A percentile compares a stretch with the other conserved stretches of the same genome.
Conservation (phyloP, 1,139 yeast genomes). For the Kodamaea suecica region DNA sequence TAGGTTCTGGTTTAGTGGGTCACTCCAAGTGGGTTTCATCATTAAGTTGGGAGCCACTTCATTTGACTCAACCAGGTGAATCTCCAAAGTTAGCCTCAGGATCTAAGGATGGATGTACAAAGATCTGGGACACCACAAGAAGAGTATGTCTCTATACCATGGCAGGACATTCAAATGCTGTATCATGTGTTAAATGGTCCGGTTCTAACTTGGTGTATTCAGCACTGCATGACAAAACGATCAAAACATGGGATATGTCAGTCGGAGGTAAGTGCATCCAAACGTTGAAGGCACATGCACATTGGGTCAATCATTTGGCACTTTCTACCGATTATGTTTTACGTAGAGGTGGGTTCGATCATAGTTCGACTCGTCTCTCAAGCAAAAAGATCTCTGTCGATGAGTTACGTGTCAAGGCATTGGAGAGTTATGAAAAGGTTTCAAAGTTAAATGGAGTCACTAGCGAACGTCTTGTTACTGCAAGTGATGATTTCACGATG, state of each 20-base stretch:
- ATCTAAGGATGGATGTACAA: slow-evolving; percentile 87
- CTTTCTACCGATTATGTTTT: slow-evolving; percentile 86
- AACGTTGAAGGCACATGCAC: slow-evolving; percentile 85
- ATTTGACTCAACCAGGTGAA: slow-evolving; percentile 62
- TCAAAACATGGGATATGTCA: slow-evolving; percentile 83
- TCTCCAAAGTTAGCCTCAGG: slow-evolving; percentile 79
- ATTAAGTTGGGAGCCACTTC: slow-evolving; percentile 92
- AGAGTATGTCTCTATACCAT: slow-evolving; percentile 67
- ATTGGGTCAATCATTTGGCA: slow-evolving; percentile 95
- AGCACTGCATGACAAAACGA: slow-evolving; percentile 93
- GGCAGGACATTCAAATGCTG: slow-evolving; percentile 87
- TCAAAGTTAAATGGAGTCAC: slow-evolving; percentile 67
- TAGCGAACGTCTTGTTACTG: slow-evolving; percentile 86
- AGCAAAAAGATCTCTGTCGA: slow-evolving; percentile 23
- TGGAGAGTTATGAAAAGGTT: slow-evolving; percentile 66
- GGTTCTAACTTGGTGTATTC: slow-evolving; percentile 84
- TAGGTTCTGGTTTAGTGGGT: slow-evolving; percentile 75
- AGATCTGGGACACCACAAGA: slow-evolving; percentile 85
- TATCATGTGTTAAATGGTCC: slow-evolving; percentile 95
- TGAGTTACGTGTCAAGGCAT: slow-evolving; percentile 36
- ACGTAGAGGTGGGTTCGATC: slow-evolving; percentile 78
- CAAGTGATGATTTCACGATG: slow-evolving; percentile 97
- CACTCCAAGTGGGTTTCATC: slow-evolving; percentile 90
- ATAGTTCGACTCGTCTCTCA: slow-evolving; percentile 22
- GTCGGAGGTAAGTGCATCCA: slow-evolving; percentile 77